Evolutionary conservation across 352 stramenopile genomes (phyloP).

Genomic region (Phytophthora vignae): DNA sequence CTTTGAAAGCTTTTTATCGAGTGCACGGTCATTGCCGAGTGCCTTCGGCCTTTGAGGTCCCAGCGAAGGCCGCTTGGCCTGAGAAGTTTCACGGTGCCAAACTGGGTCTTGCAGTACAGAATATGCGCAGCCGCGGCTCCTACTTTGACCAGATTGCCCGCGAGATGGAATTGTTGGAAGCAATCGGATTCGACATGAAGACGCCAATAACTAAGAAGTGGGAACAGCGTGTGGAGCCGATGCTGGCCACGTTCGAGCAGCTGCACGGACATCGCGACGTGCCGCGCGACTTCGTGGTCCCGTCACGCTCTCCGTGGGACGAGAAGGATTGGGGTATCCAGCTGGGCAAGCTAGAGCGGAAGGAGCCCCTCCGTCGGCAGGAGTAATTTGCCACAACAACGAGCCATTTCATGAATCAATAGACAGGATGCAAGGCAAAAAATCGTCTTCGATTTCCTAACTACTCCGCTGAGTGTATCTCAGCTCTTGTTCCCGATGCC

Average conservation of each 20-base stretch:
- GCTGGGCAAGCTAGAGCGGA: background rate
- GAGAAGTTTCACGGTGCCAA: background rate
- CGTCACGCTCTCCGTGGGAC: too few species aligned
- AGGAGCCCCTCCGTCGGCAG: background rate
- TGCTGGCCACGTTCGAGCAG: background rate
- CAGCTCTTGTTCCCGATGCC: constrained; percentile 24
- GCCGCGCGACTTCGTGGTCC: background rate
- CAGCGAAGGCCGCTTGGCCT: background rate
- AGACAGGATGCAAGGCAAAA: background rate
- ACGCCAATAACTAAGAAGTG: too few species aligned
- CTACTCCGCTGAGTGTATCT: constrained; percentile 22
- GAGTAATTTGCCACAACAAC: too few species aligned
- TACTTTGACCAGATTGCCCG: too few species aligned
- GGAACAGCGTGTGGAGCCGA: too few species aligned
- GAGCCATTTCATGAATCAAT: background rate
- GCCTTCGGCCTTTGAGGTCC: background rate
- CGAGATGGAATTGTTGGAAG: too few species aligned
- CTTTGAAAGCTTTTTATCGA: background rate
- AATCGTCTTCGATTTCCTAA: background rate
- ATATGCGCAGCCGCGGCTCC: too few species aligned
- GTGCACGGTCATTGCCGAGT: background rate
- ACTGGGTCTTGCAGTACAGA: too few species aligned
- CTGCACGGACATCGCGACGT: background rate
- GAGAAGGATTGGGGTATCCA: too few species aligned
- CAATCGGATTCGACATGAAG: too few species aligned